Evolutionary conservation across 805 yeast genomes (phyloP), one percentile per base, ranked within the genome.

Genomic region (Yamadazyma olivae): DNA sequence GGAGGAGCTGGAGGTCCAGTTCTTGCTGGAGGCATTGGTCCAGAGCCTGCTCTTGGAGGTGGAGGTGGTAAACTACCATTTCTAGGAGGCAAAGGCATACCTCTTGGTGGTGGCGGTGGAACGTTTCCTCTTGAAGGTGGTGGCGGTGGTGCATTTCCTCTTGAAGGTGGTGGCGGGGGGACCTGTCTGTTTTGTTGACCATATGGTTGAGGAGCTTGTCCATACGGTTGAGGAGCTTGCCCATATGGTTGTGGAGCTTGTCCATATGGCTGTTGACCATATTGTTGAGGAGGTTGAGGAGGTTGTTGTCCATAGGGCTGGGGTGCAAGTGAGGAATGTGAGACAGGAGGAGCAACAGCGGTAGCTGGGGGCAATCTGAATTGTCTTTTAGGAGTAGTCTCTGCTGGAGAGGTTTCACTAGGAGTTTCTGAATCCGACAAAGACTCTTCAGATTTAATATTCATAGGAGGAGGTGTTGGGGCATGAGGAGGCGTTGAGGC

Each of bases 331-430:
- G 33, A 39, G 9, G 57, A 28, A 36, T 49, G 50, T 12, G 39
- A 35, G 2, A 57, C 57, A 9, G 57, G 53, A 7, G 68, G 69
- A 4, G 59, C 53, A 5, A 46, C 38, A 2, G 62, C 61, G 32
- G 45, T 48, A 26, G 56, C 43, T 16, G 70, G 70, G 12, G 71
- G 70, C 12, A 62, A 53, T 44, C 68, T 57, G 50, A 66, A 65
- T 26, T 41, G 38, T 7, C 57, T 49, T 35, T 49, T 45, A 9
- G 38, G 20, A 8, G 37, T 32, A 19, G 38, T 22, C 4, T 24
- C 30, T 8, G 53, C 28, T 3, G 40, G 25, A 9, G 52, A 27
- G 23, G 37, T 39, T 22, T 46, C 41, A 18, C 39, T 15, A 10
- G 43, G 38, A 9, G 44, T 16, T 16, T 33, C 27, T 3, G 40